These are phyloP conservation scores for Casuarina equisetifolia DNA, from an alignment of 306 rosid genomes.

Conservation along the genomic window DNA sequence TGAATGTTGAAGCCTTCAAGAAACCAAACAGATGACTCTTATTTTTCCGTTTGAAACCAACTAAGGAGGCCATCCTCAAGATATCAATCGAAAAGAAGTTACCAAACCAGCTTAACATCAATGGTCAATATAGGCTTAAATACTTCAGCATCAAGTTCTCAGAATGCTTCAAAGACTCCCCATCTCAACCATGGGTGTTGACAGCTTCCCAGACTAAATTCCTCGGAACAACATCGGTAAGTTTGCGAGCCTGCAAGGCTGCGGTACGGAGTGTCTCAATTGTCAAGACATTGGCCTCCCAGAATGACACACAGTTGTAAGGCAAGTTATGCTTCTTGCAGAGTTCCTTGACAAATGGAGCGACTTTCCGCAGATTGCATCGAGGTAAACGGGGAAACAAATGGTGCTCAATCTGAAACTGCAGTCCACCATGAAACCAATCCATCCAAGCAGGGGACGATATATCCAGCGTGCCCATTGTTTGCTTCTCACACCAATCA, in stretches of 20 bases:
- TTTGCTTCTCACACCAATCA: conserved; percentile 75
- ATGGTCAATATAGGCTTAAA: conserved; percentile 6
- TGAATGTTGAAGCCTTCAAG: conserved; percentile 40
- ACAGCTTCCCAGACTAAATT: conserved; percentile 80
- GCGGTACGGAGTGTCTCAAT: conserved; percentile 48
- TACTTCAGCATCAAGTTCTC: conserved; percentile 32
- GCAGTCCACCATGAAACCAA: conserved; percentile 88
- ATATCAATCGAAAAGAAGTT: conserved; percentile 21
- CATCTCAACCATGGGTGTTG: conserved; percentile 61
- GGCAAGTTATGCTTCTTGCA: conserved; percentile 70
- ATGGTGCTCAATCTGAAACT: conserved; percentile 82
- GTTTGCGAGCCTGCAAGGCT: conserved; percentile 72
- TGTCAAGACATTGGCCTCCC: conserved; percentile 60
- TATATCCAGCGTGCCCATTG: conserved; percentile 51
- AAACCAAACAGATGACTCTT: conserved; percentile 30
- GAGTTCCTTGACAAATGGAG: conserved; percentile 65
- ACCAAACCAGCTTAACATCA: conserved; percentile 9
- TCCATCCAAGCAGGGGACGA: conserved; percentile 73
- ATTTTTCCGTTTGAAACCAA: conserved; percentile 34
- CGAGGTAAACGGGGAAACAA: conserved; percentile 62
- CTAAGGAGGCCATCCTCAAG: conserved; percentile 35
- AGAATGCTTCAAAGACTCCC: conserved; percentile 25
- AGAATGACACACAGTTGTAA: conserved; percentile 56
- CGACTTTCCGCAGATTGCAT: conserved; percentile 46
- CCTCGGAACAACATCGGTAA: conserved; percentile 47